Conservation (phyloP, 331 rosid genomes). For the Pyrus hybrid region DNA sequence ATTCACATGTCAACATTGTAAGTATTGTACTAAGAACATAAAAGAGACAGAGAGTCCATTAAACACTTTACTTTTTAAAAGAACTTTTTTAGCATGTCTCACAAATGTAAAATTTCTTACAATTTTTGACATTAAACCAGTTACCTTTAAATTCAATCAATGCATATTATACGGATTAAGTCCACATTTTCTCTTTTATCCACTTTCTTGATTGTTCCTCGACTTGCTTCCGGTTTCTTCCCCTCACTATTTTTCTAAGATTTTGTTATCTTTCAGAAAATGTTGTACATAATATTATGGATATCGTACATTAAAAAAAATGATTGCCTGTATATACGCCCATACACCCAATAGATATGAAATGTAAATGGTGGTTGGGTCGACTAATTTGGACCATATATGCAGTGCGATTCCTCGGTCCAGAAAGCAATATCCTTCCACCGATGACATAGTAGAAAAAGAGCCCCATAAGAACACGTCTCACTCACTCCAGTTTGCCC, state of each 20-base stretch:
- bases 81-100: too few relatives aligned
- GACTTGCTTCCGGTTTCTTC: not conserved
- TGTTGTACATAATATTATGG: not conserved
- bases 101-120: too few relatives aligned
- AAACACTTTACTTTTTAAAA: too few relatives aligned
- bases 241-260: not conserved
- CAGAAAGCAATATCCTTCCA: not conserved
- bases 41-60: too few relatives aligned
- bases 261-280: not conserved
- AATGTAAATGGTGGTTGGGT: not conserved
- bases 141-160: too few relatives aligned
- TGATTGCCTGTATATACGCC: not conserved
- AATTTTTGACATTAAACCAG: too few relatives aligned
- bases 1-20: too few relatives aligned
- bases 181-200: not conserved
- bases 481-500: conserved; percentile 2
- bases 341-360: not conserved
- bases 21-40: too few relatives aligned
- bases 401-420: conserved; percentile 17
- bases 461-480: conserved; percentile 14
- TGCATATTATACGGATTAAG: too few relatives aligned
- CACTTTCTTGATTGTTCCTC: not conserved
- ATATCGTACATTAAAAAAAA: not conserved
- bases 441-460: not conserved
- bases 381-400: conserved; percentile 13